Base-by-base conservation (phyloP, 108 stramenopile species). In the Chaetoceros tenuissimus region DNA sequence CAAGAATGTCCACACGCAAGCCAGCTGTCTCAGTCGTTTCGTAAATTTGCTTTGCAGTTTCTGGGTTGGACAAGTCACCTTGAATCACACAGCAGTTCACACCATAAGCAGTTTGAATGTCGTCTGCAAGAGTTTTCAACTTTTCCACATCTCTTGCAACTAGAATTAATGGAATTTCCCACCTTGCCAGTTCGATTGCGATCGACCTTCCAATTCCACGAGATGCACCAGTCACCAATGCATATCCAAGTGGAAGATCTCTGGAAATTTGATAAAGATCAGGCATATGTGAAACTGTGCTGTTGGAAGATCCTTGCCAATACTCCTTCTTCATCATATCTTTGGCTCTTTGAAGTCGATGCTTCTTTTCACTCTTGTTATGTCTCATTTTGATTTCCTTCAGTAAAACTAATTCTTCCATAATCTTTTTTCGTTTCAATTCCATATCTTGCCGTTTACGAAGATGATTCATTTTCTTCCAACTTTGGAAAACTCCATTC, bases 141-240 rank as follows among this genome's bases (percentile, higher is more conserved):
- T 65, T 75, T 19, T 74, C 60, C 10, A 80, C 53, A 57, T 92
- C 80, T 46, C 90, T 66, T 20, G 90, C 86, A 13, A 92, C 84
- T 10, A 92, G 69, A 46, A 92, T 79, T 17, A 92, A 59, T 17
- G 86, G 86, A n/a, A 92, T 84, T 28, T 72, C 75, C 62, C 82
- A 88, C 47, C 90, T 51, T 31, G 90, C 90, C 34, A 92, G 67
- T 67, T 92, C 90, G 2, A 88, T 81, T 34, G 86, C 86, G 5
- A 92, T 62, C 0, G 90, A 86, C 44, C 90, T 64, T 23, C 90
- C 90, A 29, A 92, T 86, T 2, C 90, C 90, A 24, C 73, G 58
- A 22, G 84, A 86, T 47, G 87, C 87, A 16, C 90, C 90, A 3
- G 90, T 92, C 0, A 92, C 82, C 28, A 92, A 55, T 5, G 89